phyloP scores from a whole-genome alignment of 2,329 filamentous ascomycete genomes.

The Aspergillus flavus region DNA sequence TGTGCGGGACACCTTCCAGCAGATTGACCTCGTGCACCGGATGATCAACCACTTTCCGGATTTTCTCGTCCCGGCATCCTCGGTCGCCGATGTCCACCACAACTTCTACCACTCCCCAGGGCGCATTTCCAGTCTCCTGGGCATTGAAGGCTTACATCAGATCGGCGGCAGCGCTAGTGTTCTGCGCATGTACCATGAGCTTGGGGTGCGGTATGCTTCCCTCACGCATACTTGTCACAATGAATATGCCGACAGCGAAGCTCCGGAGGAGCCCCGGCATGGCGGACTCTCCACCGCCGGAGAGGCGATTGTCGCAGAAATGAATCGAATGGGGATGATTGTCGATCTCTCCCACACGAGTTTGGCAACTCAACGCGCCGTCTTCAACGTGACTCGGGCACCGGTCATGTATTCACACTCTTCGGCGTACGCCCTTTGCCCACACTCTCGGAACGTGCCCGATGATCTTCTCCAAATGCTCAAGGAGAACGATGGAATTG shows the following conservation, averaged over 20 bases:
- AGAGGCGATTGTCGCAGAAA: slow-evolving; percentile 21
- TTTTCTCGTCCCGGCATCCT: not conserved
- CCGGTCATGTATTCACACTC: slow-evolving; percentile 30
- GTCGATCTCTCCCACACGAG: slow-evolving; percentile 31
- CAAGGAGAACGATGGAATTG: slow-evolving; percentile 41
- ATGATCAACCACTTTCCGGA: not conserved
- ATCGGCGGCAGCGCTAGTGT: slow-evolving; percentile 26
- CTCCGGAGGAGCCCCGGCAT: not conserved
- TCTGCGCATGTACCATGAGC: slow-evolving; percentile 20
- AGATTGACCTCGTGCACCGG: not conserved
- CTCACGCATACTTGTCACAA: not conserved
- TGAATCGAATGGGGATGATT: slow-evolving; percentile 34
- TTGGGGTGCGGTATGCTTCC: slow-evolving; percentile 21
- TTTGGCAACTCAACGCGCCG: slow-evolving; percentile 24
- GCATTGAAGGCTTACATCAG: slow-evolving; percentile 31
- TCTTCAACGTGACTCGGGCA: slow-evolving; percentile 21
- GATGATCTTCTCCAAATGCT: slow-evolving; percentile 43
- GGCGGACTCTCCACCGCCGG: not conserved
- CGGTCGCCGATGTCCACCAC: too few relatives aligned
- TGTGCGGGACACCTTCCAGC: not conserved
- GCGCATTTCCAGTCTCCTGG: slow-evolving; percentile 25
- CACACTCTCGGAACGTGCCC: slow-evolving; percentile 44
- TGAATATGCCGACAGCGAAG: not conserved
- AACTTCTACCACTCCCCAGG: not conserved
- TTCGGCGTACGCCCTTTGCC: slow-evolving; percentile 24